phyloP scores from a whole-genome alignment of 164 flowering plant species.

The Vitis rupestris region DNA sequence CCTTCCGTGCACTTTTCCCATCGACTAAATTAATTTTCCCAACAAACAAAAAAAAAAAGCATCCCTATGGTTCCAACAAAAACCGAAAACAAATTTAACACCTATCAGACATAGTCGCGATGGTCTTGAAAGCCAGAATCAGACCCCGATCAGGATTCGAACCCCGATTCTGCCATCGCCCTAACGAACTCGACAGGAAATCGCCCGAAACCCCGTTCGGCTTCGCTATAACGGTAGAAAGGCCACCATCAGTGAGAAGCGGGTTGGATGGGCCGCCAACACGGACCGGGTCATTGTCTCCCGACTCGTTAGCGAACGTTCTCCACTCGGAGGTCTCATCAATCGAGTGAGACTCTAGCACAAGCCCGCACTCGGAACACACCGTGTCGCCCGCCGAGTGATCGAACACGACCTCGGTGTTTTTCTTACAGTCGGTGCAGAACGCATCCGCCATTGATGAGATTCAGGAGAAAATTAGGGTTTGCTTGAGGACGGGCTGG shows the following conservation, averaged over 20 bases:
- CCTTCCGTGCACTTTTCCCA: no score
- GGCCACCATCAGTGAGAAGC: conserved; percentile 42
- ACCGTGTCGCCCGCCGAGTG: conserved; percentile 57
- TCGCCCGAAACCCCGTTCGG: conserved; percentile 54
- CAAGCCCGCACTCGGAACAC: conserved; percentile 56
- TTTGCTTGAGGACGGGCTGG: background rate
- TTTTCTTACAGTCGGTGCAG: conserved; percentile 44
- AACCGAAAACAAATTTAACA: background rate
- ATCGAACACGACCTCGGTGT: conserved; percentile 55
- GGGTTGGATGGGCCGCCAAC: conserved; percentile 52
- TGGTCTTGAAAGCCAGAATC: conserved; percentile 45
- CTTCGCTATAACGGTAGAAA: conserved; percentile 51
- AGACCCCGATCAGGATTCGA: conserved; percentile 46
- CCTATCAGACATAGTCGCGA: conserved; percentile 56
- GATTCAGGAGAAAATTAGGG: background rate
- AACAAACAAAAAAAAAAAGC: background rate
- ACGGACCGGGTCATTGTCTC: conserved; percentile 47
- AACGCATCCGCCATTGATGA: conserved; percentile 35
- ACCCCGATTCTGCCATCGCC: conserved; percentile 53
- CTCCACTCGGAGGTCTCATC: conserved; percentile 63
- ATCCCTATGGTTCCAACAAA: background rate
- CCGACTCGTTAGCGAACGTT: conserved; percentile 55
- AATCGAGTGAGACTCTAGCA: conserved; percentile 50
- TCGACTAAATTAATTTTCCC: background rate
- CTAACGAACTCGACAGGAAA: conserved; percentile 38